These are phyloP conservation scores for Nemania sp. DNA, from an alignment of 2,329 filamentous ascomycete species.

Conservation along the genomic window DNA sequence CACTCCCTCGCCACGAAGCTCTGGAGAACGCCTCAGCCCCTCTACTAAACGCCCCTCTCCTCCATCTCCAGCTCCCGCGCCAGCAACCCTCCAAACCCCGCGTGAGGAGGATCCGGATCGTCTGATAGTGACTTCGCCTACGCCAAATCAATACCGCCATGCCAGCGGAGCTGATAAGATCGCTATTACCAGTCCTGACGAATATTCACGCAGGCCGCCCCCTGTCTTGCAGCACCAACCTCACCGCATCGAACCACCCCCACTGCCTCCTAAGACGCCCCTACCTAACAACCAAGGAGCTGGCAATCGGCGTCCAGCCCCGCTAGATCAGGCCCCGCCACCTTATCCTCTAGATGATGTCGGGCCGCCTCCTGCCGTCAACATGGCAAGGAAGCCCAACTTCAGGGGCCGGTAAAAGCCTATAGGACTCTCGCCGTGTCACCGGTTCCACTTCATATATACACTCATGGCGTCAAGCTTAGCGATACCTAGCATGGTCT, in stretches of 20 bases:
- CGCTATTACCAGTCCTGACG: slow-evolving; percentile 62
- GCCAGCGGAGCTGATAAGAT: slow-evolving; percentile 70
- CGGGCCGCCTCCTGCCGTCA: slow-evolving; percentile 79
- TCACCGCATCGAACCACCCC: slow-evolving; percentile 64
- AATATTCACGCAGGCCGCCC: slow-evolving; percentile 52
- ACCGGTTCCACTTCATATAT: not conserved
- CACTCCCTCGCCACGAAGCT: slow-evolving; percentile 54
- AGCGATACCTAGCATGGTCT: slow-evolving; percentile 14
- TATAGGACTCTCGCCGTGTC: not conserved
- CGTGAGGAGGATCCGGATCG: slow-evolving; percentile 53
- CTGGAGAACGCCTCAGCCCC: slow-evolving; percentile 49
- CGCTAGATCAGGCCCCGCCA: slow-evolving; percentile 45
- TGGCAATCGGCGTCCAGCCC: slow-evolving; percentile 41
- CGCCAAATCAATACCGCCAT: slow-evolving; percentile 60
- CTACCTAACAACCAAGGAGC: slow-evolving; percentile 56
- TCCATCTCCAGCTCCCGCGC: slow-evolving; percentile 29
- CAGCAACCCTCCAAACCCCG: slow-evolving; percentile 30
- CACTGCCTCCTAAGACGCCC: slow-evolving; percentile 77
- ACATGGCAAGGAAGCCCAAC: slow-evolving; percentile 83
- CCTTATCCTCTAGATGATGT: slow-evolving; percentile 82
- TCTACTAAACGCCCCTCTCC: slow-evolving; percentile 38
- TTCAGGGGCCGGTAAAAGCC: slow-evolving; percentile 55
- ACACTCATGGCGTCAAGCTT: not conserved
- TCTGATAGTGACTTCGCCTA: slow-evolving; percentile 59
- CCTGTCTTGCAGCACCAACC: slow-evolving; percentile 38